A percentile compares a stretch with the other conserved stretches of the same genome.
phyloP scores from a whole-genome alignment of 306 rosid genomes.

The Lathyrus tuberosus region DNA sequence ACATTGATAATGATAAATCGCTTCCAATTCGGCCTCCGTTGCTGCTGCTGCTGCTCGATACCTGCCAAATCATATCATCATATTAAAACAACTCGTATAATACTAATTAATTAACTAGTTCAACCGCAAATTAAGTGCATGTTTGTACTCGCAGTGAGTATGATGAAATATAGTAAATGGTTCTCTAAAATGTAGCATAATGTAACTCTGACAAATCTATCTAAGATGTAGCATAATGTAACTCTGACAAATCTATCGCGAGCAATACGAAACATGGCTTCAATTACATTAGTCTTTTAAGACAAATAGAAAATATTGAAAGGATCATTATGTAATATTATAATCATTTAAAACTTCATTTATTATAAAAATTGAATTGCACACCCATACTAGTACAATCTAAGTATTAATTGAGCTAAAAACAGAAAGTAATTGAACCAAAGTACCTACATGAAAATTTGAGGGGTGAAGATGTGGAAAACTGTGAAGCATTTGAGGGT shows the following conservation, averaged over 20 bases:
- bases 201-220: no score
- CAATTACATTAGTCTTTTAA: background rate
- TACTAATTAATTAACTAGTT: no score
- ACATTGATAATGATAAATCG: conserved; percentile 61
- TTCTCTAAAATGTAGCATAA: no score
- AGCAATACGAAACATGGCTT: no score
- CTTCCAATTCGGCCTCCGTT: conserved; percentile 68
- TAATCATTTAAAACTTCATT: background rate
- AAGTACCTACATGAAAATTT: conserved; percentile 58
- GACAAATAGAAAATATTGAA: background rate
- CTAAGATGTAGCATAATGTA: no score
- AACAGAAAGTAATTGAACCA: background rate
- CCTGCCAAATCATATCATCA: conserved; percentile 38
- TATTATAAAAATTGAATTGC: background rate
- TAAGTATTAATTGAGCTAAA: background rate
- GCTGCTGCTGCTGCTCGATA: conserved; percentile 76
- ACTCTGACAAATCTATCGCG: no score
- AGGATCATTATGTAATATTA: background rate
- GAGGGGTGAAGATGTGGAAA: conserved; percentile 51
- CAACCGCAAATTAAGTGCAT: background rate
- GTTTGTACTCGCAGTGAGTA: background rate
- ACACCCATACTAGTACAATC: background rate
- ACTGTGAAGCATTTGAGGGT: conserved; percentile 53
- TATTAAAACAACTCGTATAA: background rate
- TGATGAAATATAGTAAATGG: no score